Base-by-base conservation (phyloP, 805 yeast species). In the Zygotorulaspora sp. region DNA sequence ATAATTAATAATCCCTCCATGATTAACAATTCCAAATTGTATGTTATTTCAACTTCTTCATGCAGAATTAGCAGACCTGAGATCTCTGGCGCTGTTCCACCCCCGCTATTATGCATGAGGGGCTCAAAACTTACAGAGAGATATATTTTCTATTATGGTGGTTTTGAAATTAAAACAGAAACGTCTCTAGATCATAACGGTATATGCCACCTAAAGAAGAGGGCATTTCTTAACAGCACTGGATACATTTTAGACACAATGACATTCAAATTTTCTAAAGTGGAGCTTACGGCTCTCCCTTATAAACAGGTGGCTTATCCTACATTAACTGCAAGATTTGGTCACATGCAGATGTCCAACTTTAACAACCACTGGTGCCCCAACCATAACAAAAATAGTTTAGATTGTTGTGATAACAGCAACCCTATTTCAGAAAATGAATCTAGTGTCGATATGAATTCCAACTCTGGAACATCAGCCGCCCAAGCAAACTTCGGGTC, bases 131-230 rank as follows among this genome's bases (percentile, higher is more conserved):
- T 83, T 4, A 73, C 83, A 4, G 65, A 69, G n/a, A 60, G 76
- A 24, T 79, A 79, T 49, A 67, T 77, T 11, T 69, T 81, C 45
- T 70, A 72, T 41, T 80, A 75, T 52, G 94, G 90, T n/a, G 94
- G 92, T 0, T 74, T 80, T 53, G 74, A 72, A 50, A 44, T 52
- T 5, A 67, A 68, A 13, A 55, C 58, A 6, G 61, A 64, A 12
- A 55, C 61, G 5, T 43, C 45, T 8, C 41, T 53, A 3, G 53
- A 47, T 30, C 45, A 39, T 4, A 55, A 41, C 43, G 75, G 73
- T 32, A 65, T 43, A 45, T 63, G 55, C 23, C 43, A 36, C 17
- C 46, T 68, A 12, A 65, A 69, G 29, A 69, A 71, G 45, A 63
- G 66, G 16, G 62, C 79, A 3, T 59, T 58, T 5, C 48, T 80